Evolutionary conservation across 805 yeast genomes (phyloP).

Genomic region (Metschnikowia similis): DNA sequence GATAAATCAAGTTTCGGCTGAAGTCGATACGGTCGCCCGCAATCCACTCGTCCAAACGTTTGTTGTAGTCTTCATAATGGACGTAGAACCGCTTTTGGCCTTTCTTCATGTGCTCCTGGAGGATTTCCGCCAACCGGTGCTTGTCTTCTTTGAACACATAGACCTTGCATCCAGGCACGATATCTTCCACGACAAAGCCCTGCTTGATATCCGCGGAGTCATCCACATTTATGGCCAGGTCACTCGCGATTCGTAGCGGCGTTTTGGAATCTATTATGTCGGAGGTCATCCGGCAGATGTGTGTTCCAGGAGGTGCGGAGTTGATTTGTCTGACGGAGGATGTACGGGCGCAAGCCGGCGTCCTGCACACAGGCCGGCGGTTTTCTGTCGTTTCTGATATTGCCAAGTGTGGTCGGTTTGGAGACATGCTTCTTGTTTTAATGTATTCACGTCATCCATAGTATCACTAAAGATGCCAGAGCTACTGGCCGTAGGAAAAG

Average conservation of each 20-base stretch:
- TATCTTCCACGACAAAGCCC: constrained; percentile 40
- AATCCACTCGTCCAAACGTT: constrained; percentile 96
- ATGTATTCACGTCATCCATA: too few species aligned
- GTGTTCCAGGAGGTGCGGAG: background rate
- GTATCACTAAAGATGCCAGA: too few species aligned
- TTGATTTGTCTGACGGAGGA: background rate
- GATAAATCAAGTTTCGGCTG: constrained; percentile 64
- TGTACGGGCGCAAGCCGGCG: background rate
- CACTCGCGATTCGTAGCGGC: constrained; percentile 8
- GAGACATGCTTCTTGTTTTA: background rate
- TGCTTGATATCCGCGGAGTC: background rate
- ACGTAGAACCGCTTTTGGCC: constrained; percentile 82
- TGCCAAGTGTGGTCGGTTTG: too few species aligned
- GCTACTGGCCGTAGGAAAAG: too few species aligned
- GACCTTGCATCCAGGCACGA: constrained; percentile 75
- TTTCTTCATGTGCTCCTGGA: constrained; percentile 70
- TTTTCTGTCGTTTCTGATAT: too few species aligned
- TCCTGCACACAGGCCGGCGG: too few species aligned
- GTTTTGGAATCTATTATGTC: constrained; percentile 5
- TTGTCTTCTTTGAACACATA: constrained; percentile 79
- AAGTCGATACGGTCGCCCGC: constrained; percentile 66
- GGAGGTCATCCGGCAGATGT: constrained; percentile 1
- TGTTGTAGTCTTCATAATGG: constrained; percentile 91
- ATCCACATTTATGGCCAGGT: background rate
- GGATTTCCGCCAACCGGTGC: constrained; percentile 75